These are phyloP conservation scores for Suillus alpinus DNA, from an alignment of 768 basidiomycete genomes.

Conservation along the genomic window DNA sequence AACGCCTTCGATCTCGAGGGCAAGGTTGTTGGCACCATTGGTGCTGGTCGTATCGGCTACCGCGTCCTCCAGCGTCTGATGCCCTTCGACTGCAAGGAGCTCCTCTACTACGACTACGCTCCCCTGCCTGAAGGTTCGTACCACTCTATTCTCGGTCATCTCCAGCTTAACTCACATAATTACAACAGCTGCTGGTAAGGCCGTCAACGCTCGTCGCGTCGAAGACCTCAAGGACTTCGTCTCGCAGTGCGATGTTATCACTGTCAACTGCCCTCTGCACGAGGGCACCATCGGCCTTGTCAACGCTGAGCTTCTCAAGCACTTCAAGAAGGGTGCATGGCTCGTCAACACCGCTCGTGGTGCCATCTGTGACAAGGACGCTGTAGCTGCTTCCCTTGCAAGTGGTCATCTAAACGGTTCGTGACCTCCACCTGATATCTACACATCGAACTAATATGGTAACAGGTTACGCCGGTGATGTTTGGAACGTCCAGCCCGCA, in stretches of 20 bases:
- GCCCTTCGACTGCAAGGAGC: conserved; percentile 87
- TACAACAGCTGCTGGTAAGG: conserved; percentile 56
- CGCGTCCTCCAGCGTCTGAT: conserved; percentile 76
- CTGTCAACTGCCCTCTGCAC: conserved; percentile 88
- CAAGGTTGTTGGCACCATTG: conserved; percentile 91
- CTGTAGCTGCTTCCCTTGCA: conserved; percentile 71
- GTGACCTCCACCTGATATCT: not conserved
- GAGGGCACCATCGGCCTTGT: conserved; percentile 79
- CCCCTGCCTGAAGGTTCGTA: conserved; percentile 58
- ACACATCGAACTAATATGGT: not conserved
- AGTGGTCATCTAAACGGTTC: conserved; percentile 69
- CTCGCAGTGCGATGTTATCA: conserved; percentile 70
- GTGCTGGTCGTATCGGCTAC: conserved; percentile 81
- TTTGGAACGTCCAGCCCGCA: conserved; percentile 87
- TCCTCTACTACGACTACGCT: conserved; percentile 86
- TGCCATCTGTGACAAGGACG: conserved; percentile 85
- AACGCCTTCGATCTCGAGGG: conserved; percentile 86
- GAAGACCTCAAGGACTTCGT: conserved; percentile 69
- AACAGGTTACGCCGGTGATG: conserved; percentile 49
- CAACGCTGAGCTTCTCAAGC: conserved; percentile 76
- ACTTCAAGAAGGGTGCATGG: conserved; percentile 92
- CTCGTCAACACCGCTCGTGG: conserved; percentile 93
- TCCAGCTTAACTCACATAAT: not conserved
- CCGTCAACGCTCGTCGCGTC: conserved; percentile 70
- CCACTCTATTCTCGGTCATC: not conserved